A percentile compares a stretch with the other conserved stretches of the same genome.
These are phyloP conservation scores for Aspergillus chevalieri DNA, from an alignment of 2,329 filamentous ascomycete genomes.

Conservation along the genomic window DNA sequence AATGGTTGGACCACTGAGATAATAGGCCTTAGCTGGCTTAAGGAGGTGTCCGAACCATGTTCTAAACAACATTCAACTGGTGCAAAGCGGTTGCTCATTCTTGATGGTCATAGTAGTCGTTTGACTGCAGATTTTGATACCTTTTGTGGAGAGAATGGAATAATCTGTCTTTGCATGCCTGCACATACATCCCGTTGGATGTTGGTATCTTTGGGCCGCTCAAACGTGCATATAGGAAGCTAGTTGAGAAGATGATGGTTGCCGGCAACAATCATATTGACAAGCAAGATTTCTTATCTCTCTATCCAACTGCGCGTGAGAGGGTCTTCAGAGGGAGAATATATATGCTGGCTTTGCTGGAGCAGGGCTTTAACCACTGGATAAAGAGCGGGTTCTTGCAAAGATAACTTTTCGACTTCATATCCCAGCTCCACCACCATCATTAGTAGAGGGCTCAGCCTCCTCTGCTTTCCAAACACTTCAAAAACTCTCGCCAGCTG, in stretches of 20 bases:
- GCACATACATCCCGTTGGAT: too few relatives aligned
- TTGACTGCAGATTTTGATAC: too few relatives aligned
- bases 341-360: not conserved
- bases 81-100: too few relatives aligned
- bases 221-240: not conserved
- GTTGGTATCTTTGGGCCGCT: not conserved
- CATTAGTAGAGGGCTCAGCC: not conserved
- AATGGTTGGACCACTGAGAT: not conserved
- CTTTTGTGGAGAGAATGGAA: too few relatives aligned
- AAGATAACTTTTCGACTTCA: not conserved
- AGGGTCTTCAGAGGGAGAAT: not conserved
- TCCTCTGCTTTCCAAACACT: too few relatives aligned
- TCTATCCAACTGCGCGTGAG: not conserved
- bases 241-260: too few relatives aligned
- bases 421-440: too few relatives aligned
- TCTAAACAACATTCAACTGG: too few relatives aligned
- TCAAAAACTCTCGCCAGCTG: too few relatives aligned
- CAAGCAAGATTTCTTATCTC: not conserved
- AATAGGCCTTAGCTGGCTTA: not conserved
- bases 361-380: not conserved
- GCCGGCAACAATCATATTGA: not conserved
- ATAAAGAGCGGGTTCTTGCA: not conserved
- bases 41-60: too few relatives aligned
- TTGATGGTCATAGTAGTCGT: too few relatives aligned
- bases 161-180: too few relatives aligned